These are phyloP conservation scores for Actinomortierella wolfii DNA, from an alignment of 371 early-diverging fungal species.

Conservation along the genomic window DNA sequence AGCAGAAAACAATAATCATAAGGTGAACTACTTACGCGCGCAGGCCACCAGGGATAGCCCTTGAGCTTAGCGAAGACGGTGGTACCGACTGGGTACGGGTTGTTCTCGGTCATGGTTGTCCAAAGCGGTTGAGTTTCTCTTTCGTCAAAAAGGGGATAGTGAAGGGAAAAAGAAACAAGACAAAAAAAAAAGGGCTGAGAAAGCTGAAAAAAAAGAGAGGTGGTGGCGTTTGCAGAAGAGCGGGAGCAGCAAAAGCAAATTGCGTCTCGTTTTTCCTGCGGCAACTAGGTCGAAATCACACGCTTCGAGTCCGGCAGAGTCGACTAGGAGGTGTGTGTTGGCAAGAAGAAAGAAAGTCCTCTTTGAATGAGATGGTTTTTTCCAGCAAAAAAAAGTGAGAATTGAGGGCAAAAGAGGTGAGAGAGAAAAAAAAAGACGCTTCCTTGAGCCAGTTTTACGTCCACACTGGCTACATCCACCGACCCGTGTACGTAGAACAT, in stretches of 20 bases:
- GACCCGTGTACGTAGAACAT: too few relatives aligned
- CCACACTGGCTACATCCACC: too few relatives aligned
- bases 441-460: too few relatives aligned
- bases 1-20: too few relatives aligned
- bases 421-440: slow-evolving; percentile 1
- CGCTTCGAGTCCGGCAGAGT: too few relatives aligned
- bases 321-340: neutral
- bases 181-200: neutral
- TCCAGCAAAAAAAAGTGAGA: neutral
- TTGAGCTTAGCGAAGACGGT: slow-evolving; percentile 75
- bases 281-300: too few relatives aligned
- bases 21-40: slow-evolving; percentile 57
- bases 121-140: too few relatives aligned
- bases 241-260: too few relatives aligned
- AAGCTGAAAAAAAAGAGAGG: neutral
- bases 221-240: slow-evolving; percentile 5
- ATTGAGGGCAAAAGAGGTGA: neutral
- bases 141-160: too few relatives aligned
- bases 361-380: too few relatives aligned
- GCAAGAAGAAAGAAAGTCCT: neutral
- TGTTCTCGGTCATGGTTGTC: slow-evolving; percentile 24
- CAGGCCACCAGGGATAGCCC: slow-evolving; percentile 84
- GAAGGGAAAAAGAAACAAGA: too few relatives aligned
- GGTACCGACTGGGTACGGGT: slow-evolving; percentile 60
- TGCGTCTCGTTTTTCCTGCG: too few relatives aligned